Percentiles rank a stretch among this genome's conserved stretches.
Conservation (phyloP, 78 protist genomes). For the Guillardia theta region DNA sequence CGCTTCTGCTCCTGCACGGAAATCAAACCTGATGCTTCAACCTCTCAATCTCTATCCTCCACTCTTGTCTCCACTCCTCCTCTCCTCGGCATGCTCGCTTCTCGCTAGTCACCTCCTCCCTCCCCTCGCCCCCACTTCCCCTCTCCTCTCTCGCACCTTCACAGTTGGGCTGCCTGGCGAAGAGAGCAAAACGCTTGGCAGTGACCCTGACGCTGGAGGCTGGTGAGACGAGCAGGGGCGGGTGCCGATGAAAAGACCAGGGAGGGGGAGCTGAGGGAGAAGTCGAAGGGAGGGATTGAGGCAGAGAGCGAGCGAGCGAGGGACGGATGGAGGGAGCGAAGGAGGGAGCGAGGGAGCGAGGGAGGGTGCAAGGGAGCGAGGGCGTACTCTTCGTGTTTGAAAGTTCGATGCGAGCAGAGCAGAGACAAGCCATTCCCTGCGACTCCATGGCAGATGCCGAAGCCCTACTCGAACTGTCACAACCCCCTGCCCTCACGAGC, state of each 20-base stretch:
- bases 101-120: background rate
- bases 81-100: background rate
- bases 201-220: background rate
- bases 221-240: background rate
- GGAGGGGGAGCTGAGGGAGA: no score
- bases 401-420: background rate
- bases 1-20: background rate
- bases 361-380: background rate
- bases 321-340: background rate
- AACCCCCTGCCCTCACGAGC: background rate
- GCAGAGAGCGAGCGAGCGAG: no score
- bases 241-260: no score
- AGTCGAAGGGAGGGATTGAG: no score
- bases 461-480: background rate
- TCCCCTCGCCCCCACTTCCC: background rate
- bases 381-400: background rate
- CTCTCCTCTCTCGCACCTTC: background rate
- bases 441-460: conserved; percentile 20
- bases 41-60: background rate
- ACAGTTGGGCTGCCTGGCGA: background rate
- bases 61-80: background rate
- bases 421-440: background rate
- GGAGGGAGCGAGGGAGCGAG: background rate
- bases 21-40: background rate
- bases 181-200: background rate